Conservation (phyloP, 1,139 yeast species). For the Yamadazyma diddensiae region DNA sequence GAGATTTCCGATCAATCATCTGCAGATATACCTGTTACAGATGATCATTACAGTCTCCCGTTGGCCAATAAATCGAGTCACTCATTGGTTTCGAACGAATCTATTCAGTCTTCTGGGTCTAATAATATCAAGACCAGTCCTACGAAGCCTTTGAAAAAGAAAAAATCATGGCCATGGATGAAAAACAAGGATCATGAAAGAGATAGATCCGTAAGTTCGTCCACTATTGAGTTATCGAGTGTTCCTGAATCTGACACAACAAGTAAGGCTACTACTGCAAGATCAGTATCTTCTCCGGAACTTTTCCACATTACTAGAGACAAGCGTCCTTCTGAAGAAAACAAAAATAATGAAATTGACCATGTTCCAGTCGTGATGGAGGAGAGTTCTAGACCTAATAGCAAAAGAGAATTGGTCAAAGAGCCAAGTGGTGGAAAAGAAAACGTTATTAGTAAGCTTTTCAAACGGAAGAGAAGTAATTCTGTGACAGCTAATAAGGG, state of each 20-base stretch:
- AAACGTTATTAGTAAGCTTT: constrained; percentile 42
- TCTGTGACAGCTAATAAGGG: constrained; percentile 10
- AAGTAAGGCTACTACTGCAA: constrained; percentile 3
- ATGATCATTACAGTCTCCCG: constrained; percentile 6
- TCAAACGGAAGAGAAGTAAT: constrained; percentile 38
- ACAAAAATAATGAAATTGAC: neutral
- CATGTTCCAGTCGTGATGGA: neutral
- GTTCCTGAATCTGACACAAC: constrained; percentile 12
- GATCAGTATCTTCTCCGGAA: constrained; percentile 18
- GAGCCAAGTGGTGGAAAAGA: constrained; percentile 26
- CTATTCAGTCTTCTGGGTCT: constrained; percentile 6
- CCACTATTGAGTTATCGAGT: constrained; percentile 13
- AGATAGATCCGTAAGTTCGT: constrained; percentile 15
- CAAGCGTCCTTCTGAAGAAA: neutral
- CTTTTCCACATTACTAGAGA: constrained; percentile 4
- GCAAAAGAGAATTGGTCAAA: constrained; percentile 1
- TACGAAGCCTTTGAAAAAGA: constrained; percentile 13
- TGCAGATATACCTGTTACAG: constrained; percentile 9
- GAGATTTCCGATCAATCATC: constrained; percentile 17
- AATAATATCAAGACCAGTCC: constrained; percentile 8
- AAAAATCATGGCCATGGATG: constrained; percentile 19
- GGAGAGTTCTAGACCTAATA: constrained; percentile 1
- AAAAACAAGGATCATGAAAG: constrained; percentile 8
- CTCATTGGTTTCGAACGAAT: constrained; percentile 12
- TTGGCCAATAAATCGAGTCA: constrained; percentile 9